phyloP scores from a whole-genome alignment of 2,329 filamentous ascomycete species.

The Stachybotrys elegans region DNA sequence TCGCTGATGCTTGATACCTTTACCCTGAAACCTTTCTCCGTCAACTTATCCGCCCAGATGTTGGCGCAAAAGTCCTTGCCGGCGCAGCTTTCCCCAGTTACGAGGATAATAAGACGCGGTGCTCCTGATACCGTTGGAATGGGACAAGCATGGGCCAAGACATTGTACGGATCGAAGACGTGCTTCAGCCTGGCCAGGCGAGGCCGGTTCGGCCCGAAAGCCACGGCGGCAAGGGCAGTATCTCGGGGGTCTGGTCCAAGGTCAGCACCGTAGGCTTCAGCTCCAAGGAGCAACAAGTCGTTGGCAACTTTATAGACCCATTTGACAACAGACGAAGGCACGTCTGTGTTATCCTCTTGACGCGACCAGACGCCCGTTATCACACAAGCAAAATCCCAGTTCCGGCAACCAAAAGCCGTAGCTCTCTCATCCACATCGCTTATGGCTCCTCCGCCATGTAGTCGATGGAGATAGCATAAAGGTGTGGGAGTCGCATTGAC shows the following conservation, averaged over 20 bases:
- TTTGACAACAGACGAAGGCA: slow-evolving; percentile 28
- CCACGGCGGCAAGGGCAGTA: slow-evolving; percentile 38
- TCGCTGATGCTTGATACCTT: slow-evolving; percentile 52
- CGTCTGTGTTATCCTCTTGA: slow-evolving; percentile 39
- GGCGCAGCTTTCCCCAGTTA: slow-evolving; percentile 48
- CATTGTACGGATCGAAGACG: slow-evolving; percentile 39
- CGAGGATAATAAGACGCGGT: slow-evolving; percentile 48
- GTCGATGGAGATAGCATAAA: slow-evolving; percentile 56
- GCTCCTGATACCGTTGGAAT: slow-evolving; percentile 31
- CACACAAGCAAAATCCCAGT: slow-evolving; percentile 61
- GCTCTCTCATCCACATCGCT: slow-evolving; percentile 34
- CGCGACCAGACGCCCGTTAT: slow-evolving; percentile 58
- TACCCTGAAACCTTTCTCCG: slow-evolving; percentile 24
- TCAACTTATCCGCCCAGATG: slow-evolving; percentile 43
- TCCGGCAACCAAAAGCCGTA: slow-evolving; percentile 57
- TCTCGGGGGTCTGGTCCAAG: slow-evolving; percentile 60
- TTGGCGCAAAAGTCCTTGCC: slow-evolving; percentile 58
- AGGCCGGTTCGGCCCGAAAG: slow-evolving; percentile 51
- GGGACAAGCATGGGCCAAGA: slow-evolving; percentile 53
- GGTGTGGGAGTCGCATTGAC: slow-evolving; percentile 43
- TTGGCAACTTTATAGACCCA: slow-evolving; percentile 55
- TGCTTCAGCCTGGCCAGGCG: slow-evolving; percentile 48
- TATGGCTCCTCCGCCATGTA: slow-evolving; percentile 53
- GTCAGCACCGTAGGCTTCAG: slow-evolving; percentile 54
- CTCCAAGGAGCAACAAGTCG: slow-evolving; percentile 42